These are phyloP conservation scores for Petunia hybrid DNA, from an alignment of 305 asterid genomes.

Conservation along the genomic window DNA sequence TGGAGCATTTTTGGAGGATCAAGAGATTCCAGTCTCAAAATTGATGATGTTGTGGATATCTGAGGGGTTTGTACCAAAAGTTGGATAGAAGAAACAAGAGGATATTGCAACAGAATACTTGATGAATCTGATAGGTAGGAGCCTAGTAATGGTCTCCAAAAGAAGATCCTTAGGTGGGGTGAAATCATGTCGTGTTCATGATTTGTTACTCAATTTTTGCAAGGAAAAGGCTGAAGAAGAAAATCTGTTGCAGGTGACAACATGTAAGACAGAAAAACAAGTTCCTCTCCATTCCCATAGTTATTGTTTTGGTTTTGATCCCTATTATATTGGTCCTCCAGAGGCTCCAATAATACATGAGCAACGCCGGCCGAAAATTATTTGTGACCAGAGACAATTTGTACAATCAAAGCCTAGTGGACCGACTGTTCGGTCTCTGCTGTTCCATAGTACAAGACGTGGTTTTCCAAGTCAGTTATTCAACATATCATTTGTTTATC, in stretches of 20 bases:
- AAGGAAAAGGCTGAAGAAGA: constrained; percentile 13
- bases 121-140: not conserved
- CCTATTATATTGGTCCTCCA: not conserved
- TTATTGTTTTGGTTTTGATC: not conserved
- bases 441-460: constrained; percentile 19
- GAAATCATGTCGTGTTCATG: not conserved
- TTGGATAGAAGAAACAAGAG: not conserved
- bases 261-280: not conserved
- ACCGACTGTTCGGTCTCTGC: constrained; percentile 29
- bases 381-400: constrained; percentile 22
- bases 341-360: constrained; percentile 5
- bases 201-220: constrained; percentile 1
- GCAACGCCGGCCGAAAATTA: constrained; percentile 11
- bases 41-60: constrained; percentile 15
- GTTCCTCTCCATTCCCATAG: not conserved
- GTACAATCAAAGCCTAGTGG: constrained; percentile 5
- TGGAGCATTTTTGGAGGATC: not conserved
- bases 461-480: not conserved
- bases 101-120: not conserved
- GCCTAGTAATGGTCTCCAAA: not conserved
- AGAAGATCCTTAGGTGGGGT: not conserved
- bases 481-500: constrained; percentile 31
- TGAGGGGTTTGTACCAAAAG: not conserved
- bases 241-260: not conserved
- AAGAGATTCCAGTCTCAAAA: not conserved